Evolutionary conservation across 805 yeast genomes (phyloP).

Genomic region (Diddensiella santjacobensis): DNA sequence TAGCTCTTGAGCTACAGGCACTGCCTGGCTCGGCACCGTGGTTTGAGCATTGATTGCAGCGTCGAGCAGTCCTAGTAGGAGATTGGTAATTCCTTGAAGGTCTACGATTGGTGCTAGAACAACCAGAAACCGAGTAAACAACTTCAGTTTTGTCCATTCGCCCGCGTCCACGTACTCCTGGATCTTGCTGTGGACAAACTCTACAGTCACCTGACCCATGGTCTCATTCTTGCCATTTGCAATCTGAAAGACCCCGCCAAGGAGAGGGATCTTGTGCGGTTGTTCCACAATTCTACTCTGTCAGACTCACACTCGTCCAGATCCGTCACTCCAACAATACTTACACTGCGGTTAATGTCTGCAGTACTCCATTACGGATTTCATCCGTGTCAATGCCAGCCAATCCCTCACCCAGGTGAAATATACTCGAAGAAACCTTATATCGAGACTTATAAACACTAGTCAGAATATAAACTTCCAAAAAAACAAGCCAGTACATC

Average conservation of each 20-base stretch:
- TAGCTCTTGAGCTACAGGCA: slow-evolving; percentile 63
- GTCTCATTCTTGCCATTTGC: slow-evolving; percentile 60
- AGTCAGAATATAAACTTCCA: background rate
- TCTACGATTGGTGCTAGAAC: slow-evolving; percentile 58
- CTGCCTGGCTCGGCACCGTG: slow-evolving; percentile 27
- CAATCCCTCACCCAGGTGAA: slow-evolving; percentile 38
- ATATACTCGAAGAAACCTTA: slow-evolving; percentile 24
- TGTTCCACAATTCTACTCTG: slow-evolving; percentile 60
- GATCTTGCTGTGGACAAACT: slow-evolving; percentile 60
- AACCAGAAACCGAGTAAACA: slow-evolving; percentile 66
- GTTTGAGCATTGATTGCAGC: slow-evolving; percentile 55
- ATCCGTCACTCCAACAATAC: no score
- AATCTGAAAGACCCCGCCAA: slow-evolving; percentile 62
- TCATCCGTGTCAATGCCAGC: slow-evolving; percentile 50
- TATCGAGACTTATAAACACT: slow-evolving; percentile 21
- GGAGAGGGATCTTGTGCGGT: slow-evolving; percentile 80
- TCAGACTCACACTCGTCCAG: no score
- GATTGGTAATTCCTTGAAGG: slow-evolving; percentile 44
- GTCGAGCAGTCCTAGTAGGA: slow-evolving; percentile 52
- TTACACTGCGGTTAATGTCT: slow-evolving; percentile 58
- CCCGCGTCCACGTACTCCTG: slow-evolving; percentile 50
- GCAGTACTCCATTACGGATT: slow-evolving; percentile 55
- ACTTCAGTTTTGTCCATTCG: slow-evolving; percentile 64
- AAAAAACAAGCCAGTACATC: no score
- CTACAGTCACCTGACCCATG: slow-evolving; percentile 67